Evolutionary conservation across 257 asterid genomes (phyloP).

Genomic region (Solanum ossicruentum): DNA sequence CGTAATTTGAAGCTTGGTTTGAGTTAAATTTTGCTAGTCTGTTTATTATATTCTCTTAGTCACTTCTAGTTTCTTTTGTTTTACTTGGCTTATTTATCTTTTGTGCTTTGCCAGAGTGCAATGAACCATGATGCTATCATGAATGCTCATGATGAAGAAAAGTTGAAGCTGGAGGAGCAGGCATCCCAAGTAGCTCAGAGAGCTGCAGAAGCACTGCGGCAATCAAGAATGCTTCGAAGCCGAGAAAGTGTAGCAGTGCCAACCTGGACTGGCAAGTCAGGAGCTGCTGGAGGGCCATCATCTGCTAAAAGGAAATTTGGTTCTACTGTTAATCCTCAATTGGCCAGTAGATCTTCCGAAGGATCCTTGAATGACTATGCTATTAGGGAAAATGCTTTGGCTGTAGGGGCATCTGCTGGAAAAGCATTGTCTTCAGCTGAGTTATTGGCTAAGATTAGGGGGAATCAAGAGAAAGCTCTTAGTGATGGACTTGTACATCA

Average conservation of each 20-base stretch:
- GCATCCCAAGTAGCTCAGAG: conserved; percentile 87
- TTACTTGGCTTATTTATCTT: not conserved
- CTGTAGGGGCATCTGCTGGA: conserved; percentile 74
- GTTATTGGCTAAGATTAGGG: conserved; percentile 57
- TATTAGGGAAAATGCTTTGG: conserved; percentile 24
- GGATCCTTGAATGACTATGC: conserved; percentile 10
- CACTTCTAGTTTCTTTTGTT: not conserved
- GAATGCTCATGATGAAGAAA: conserved; percentile 82
- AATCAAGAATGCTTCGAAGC: conserved; percentile 78
- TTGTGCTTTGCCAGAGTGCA: conserved; percentile 53
- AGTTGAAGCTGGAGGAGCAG: conserved; percentile 59
- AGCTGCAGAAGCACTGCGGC: conserved; percentile 94
- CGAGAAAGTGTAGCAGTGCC: conserved; percentile 72
- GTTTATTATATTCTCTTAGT: not conserved
- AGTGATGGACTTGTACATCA: conserved; percentile 74
- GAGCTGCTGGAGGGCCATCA: conserved; percentile 92
- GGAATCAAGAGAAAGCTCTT: conserved; percentile 51
- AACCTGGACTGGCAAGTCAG: conserved; percentile 94
- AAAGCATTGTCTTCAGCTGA: conserved; percentile 80
- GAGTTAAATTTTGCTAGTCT: not conserved
- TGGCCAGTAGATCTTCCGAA: conserved; percentile 26
- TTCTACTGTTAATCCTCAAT: conserved; percentile 44
- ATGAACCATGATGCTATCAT: conserved; percentile 88
- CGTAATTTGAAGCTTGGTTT: not conserved
- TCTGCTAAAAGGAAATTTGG: conserved; percentile 65